Conservation (phyloP, 2,329 filamentous ascomycete species). For the Diaporthe humulicola region DNA sequence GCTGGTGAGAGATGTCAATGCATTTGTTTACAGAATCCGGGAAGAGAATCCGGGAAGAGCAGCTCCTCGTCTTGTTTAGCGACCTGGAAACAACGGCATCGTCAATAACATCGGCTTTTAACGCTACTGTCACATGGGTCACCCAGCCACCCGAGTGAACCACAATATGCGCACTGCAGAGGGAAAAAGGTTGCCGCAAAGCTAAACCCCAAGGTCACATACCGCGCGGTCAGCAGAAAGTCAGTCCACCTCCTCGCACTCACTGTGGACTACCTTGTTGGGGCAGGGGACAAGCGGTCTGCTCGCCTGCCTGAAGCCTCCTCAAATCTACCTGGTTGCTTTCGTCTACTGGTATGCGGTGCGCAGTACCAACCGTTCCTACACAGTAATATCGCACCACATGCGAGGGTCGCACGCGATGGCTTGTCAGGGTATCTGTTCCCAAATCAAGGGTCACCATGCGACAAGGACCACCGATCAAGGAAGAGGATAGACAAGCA, state of each 20-base stretch:
- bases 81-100: not conserved
- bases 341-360: not conserved
- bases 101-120: constrained; percentile 17
- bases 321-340: constrained; percentile 6
- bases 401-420: constrained; percentile 28
- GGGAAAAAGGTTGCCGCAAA: constrained; percentile 26
- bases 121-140: constrained; percentile 30
- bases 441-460: constrained; percentile 20
- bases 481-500: constrained; percentile 2
- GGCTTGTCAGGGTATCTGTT: constrained; percentile 9
- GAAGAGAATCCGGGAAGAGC: not conserved
- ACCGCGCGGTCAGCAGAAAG: constrained; percentile 28
- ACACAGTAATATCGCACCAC: constrained; percentile 18
- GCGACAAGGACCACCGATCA: not conserved
- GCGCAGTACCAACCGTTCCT: not conserved
- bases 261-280: not conserved
- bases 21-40: constrained; percentile 16
- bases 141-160: constrained; percentile 14
- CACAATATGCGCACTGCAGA: constrained; percentile 14
- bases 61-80: constrained; percentile 2
- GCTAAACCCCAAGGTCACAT: constrained; percentile 26
- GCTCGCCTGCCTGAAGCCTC: constrained; percentile 7
- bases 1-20: not conserved
- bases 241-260: constrained; percentile 12
- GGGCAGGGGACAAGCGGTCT: constrained; percentile 16